Conservation (phyloP, 495 filamentous ascomycete species). For the Tuber aestivum region DNA sequence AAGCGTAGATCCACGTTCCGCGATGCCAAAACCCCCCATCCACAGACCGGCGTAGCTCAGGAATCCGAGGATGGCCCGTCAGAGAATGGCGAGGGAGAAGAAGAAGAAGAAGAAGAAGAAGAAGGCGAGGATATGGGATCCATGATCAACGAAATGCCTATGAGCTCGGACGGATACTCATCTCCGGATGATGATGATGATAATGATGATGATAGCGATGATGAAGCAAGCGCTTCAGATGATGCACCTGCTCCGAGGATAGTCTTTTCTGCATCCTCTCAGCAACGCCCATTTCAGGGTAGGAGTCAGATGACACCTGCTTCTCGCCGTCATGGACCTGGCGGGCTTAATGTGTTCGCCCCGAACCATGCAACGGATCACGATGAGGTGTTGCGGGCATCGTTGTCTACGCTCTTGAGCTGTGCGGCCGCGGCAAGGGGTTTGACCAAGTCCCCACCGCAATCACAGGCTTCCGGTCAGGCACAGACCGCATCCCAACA, state of each 20-base stretch:
- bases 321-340: constrained; percentile 47
- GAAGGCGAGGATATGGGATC: constrained; percentile 37
- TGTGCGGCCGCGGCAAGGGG: constrained; percentile 76
- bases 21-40: constrained; percentile 12
- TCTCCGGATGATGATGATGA: constrained; percentile 24
- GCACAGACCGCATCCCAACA: constrained; percentile 23
- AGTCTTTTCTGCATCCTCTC: constrained; percentile 18
- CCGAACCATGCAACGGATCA: constrained; percentile 78
- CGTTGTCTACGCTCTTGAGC: constrained; percentile 87
- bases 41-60: constrained; percentile 4
- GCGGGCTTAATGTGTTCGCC: constrained; percentile 57
- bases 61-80: constrained; percentile 34
- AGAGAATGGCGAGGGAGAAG: constrained; percentile 13
- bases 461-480: constrained; percentile 10
- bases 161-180: constrained; percentile 34
- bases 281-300: constrained; percentile 9
- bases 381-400: constrained; percentile 86
- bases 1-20: constrained; percentile 24
- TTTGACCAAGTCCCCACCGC: constrained; percentile 57
- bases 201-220: constrained; percentile 36
- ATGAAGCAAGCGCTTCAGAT: constrained; percentile 34
- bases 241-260: constrained; percentile 8
- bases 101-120: constrained; percentile 27
- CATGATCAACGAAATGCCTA: constrained; percentile 29
- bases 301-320: constrained; percentile 41